Conservation (phyloP, 2,329 filamentous ascomycete species). For the Diaporthe citrichinensis region DNA sequence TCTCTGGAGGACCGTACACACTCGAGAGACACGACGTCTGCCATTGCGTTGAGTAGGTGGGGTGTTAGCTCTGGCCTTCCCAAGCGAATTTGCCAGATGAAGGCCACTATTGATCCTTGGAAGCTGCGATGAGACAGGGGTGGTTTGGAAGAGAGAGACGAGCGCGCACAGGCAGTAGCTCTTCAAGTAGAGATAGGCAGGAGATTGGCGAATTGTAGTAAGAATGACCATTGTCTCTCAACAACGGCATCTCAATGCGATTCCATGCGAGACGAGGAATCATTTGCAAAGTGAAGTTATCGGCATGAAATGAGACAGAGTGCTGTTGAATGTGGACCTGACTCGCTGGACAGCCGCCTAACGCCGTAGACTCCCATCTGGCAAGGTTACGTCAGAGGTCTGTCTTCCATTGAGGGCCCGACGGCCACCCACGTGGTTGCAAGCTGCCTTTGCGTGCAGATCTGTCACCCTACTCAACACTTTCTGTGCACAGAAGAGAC, state of each 20-base stretch:
- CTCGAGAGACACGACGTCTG: neutral
- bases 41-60: neutral
- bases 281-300: neutral
- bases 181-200: neutral
- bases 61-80: neutral
- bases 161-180: neutral
- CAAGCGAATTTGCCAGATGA: neutral
- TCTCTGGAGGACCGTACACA: neutral
- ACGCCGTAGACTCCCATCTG: neutral
- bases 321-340: neutral
- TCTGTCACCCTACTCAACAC: neutral
- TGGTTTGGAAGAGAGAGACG: neutral
- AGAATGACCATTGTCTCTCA: neutral
- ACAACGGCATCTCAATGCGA: neutral
- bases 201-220: neutral
- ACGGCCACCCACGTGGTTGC: neutral
- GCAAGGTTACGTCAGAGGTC: neutral
- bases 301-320: neutral
- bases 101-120: neutral
- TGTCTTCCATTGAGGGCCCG: neutral
- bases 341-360: neutral
- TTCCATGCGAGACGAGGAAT: accelerated
- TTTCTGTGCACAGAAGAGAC: neutral
- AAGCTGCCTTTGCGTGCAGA: neutral
- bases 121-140: neutral